These are phyloP conservation scores for Tardiomyces blankii DNA, from an alignment of 1,139 yeast genomes.

Conservation along the genomic window DNA sequence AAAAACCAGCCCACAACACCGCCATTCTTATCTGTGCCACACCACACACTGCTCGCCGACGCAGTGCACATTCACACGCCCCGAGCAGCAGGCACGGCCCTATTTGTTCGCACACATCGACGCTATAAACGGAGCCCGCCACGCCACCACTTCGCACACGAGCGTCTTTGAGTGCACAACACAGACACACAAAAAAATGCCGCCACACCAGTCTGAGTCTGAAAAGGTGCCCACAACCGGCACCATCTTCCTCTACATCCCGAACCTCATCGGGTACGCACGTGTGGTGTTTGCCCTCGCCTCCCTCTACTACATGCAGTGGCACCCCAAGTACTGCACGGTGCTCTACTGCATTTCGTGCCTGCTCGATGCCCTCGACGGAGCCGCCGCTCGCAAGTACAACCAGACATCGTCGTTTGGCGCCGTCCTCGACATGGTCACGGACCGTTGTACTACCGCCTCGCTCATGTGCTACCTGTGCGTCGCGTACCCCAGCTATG, in stretches of 20 bases:
- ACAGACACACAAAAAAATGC: background rate
- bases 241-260: slow-evolving; percentile 67
- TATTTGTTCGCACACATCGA: background rate
- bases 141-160: background rate
- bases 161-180: background rate
- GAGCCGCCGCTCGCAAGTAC: slow-evolving; percentile 83
- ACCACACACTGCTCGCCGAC: no score
- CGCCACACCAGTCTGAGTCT: background rate
- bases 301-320: slow-evolving; percentile 71
- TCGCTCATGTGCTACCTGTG: slow-evolving; percentile 79
- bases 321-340: slow-evolving; percentile 71
- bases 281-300: slow-evolving; percentile 73
- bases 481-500: slow-evolving; percentile 59
- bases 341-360: slow-evolving; percentile 79
- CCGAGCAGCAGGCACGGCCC: background rate
- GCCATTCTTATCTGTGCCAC: no score
- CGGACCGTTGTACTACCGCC: slow-evolving; percentile 94
- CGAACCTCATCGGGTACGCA: slow-evolving; percentile 82
- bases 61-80: no score
- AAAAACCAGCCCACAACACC: no score
- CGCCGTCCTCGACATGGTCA: slow-evolving; percentile 97
- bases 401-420: slow-evolving; percentile 90
- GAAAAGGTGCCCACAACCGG: slow-evolving; percentile 22
- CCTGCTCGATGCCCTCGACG: slow-evolving; percentile 91
- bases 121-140: background rate